Percentiles rank a stretch among this genome's conserved stretches.
These are phyloP conservation scores for Pythium brachiatum DNA, from an alignment of 352 stramenopile species.

Conservation along the genomic window DNA sequence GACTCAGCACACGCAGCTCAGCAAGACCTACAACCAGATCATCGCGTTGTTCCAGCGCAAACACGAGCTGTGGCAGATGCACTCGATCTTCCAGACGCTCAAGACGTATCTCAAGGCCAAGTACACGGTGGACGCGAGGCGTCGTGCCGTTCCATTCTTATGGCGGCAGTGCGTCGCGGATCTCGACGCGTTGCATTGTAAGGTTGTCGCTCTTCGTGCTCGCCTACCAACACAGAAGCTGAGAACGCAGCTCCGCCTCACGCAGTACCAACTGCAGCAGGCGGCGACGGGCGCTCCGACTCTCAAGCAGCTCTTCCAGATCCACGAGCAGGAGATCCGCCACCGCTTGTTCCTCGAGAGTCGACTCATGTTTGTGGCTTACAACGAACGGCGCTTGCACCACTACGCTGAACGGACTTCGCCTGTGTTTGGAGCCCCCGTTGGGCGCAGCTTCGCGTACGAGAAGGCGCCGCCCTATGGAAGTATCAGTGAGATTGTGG, in stretches of 20 bases:
- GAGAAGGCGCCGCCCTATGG: constrained; percentile 63
- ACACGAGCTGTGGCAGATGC: constrained; percentile 22
- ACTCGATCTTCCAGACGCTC: constrained; percentile 30
- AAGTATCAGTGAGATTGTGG: constrained; percentile 58
- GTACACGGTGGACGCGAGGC: constrained; percentile 25
- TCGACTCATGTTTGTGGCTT: constrained; percentile 70
- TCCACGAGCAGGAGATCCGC: constrained; percentile 57
- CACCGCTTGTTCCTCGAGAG: constrained; percentile 62
- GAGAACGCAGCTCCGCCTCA: constrained; percentile 14
- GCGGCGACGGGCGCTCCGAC: constrained; percentile 51
- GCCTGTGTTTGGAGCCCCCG: constrained; percentile 36
- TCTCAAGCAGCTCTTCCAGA: constrained; percentile 70
- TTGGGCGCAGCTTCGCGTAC: constrained; percentile 51
- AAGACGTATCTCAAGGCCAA: constrained; percentile 31
- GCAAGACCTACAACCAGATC: constrained; percentile 12
- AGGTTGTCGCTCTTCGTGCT: constrained; percentile 21
- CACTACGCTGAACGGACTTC: constrained; percentile 64
- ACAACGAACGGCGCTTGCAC: constrained; percentile 62
- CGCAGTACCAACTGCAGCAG: constrained; percentile 32
- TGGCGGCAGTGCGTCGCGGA: constrained; percentile 26
- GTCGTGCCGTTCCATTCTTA: constrained; percentile 12
- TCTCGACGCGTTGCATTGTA: constrained; percentile 28
- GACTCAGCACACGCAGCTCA: constrained; percentile 35
- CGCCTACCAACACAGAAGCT: constrained; percentile 13
- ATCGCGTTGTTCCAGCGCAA: constrained; percentile 11